These are phyloP conservation scores for Neospora caninum DNA, from an alignment of 169 alveolate species.

Conservation along the genomic window DNA sequence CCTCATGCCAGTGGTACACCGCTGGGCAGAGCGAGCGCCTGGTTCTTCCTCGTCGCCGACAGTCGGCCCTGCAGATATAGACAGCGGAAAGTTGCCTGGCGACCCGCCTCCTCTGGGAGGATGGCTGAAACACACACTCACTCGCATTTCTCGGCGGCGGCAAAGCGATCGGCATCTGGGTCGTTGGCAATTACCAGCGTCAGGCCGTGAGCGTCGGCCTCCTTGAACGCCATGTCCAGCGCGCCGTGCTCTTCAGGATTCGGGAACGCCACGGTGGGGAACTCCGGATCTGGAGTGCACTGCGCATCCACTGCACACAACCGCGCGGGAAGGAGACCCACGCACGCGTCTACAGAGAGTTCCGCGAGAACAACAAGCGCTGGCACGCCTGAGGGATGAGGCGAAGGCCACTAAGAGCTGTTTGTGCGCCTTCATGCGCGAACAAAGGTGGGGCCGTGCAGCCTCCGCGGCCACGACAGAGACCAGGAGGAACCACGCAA, in stretches of 20 bases:
- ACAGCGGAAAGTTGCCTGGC: too few relatives aligned
- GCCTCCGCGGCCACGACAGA: too few relatives aligned
- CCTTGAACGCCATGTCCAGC: constrained; percentile 74
- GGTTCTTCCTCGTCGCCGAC: too few relatives aligned
- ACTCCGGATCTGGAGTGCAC: constrained; percentile 82
- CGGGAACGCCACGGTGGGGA: constrained; percentile 85
- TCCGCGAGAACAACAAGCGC: not conserved
- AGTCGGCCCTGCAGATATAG: too few relatives aligned
- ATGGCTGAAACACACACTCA: constrained; percentile 43
- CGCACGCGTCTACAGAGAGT: not conserved
- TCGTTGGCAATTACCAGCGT: constrained; percentile 84
- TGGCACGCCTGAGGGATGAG: not conserved
- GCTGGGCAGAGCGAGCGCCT: too few relatives aligned
- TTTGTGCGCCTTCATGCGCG: too few relatives aligned
- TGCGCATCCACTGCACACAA: constrained; percentile 73
- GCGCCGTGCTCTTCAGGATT: constrained; percentile 85
- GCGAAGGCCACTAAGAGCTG: too few relatives aligned
- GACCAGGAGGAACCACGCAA: too few relatives aligned
- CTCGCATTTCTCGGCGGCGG: constrained; percentile 81
- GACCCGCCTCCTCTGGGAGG: too few relatives aligned
- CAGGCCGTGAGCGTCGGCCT: constrained; percentile 76
- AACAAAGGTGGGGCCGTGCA: too few relatives aligned
- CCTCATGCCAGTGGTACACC: too few relatives aligned
- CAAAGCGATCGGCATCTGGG: constrained; percentile 89
- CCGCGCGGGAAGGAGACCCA: constrained; percentile 4